phyloP scores from a whole-genome alignment of 2,329 filamentous ascomycete species.

The Pleomassaria siparia region DNA sequence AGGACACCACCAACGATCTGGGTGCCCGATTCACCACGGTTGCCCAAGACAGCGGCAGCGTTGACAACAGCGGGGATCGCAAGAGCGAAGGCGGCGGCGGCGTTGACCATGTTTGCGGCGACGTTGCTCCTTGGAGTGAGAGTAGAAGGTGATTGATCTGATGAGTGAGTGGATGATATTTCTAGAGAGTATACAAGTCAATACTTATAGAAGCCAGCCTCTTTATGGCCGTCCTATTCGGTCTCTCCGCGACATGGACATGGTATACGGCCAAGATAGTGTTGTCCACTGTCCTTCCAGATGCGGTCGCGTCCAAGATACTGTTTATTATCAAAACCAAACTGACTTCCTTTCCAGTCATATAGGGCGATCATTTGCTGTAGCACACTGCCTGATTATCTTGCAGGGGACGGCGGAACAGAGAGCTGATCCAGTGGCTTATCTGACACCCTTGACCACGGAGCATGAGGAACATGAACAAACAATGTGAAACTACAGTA shows the following conservation, averaged over 20 bases:
- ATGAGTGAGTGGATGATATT: slow-evolving; percentile 21
- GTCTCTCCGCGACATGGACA: slow-evolving; percentile 9
- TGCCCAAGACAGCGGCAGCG: not conserved
- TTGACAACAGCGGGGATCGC: slow-evolving; percentile 1
- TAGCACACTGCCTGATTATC: slow-evolving; percentile 2
- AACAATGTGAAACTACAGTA: not conserved
- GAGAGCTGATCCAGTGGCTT: slow-evolving; percentile 16
- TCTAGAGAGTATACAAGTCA: slow-evolving; percentile 3
- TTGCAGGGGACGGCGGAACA: slow-evolving; percentile 12
- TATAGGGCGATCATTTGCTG: slow-evolving; percentile 15
- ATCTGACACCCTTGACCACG: not conserved
- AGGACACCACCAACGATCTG: slow-evolving; percentile 8
- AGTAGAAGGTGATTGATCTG: slow-evolving; percentile 10
- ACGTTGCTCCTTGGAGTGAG: slow-evolving; percentile 7
- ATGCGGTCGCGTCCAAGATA: slow-evolving; percentile 6
- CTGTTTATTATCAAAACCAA: slow-evolving; percentile 8
- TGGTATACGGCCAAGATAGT: slow-evolving; percentile 18
- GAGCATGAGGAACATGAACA: not conserved
- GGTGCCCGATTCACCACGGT: not conserved
- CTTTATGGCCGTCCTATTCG: slow-evolving; percentile 14
- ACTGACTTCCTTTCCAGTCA: slow-evolving; percentile 4
- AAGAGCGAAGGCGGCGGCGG: too few relatives aligned
- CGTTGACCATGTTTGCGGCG: too few relatives aligned
- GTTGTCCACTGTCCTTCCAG: slow-evolving; percentile 20
- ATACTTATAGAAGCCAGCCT: slow-evolving; percentile 19